Conservation (phyloP, 2,329 filamentous ascomycete genomes). For the Colletotrichum limetticola region DNA sequence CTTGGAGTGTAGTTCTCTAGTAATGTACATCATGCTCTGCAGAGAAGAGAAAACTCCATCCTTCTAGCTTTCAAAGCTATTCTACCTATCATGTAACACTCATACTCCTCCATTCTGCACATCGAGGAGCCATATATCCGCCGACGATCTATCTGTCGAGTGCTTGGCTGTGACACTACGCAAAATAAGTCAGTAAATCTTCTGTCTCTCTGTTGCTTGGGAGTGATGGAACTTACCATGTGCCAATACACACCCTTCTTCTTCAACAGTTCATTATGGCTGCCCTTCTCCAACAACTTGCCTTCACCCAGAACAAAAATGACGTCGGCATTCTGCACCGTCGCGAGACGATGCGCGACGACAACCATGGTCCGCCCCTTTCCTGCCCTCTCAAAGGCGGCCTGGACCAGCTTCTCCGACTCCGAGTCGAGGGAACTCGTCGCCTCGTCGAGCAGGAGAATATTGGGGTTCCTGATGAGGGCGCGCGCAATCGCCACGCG, state of each 20-base stretch:
- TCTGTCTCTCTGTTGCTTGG: not conserved
- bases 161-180: constrained; percentile 68
- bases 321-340: constrained; percentile 81
- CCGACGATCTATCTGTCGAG: constrained; percentile 56
- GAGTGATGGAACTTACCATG: constrained; percentile 57
- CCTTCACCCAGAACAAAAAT: constrained; percentile 82
- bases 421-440: constrained; percentile 76
- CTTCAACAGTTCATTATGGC: constrained; percentile 61
- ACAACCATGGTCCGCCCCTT: constrained; percentile 75
- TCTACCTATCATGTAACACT: not conserved
- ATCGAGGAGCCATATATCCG: not conserved
- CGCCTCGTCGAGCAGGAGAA: constrained; percentile 78
- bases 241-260: constrained; percentile 66
- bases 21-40: not conserved
- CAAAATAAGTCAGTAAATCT: constrained; percentile 38
- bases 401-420: constrained; percentile 71
- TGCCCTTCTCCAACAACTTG: constrained; percentile 65
- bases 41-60: not conserved
- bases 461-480: constrained; percentile 71
- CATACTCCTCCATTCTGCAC: no score
- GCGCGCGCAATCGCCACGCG: constrained; percentile 77
- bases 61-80: not conserved
- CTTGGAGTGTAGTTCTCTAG: not conserved
- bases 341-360: constrained; percentile 81
- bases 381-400: constrained; percentile 73